Conservation (phyloP, 2,329 filamentous ascomycete genomes). For the Trichoderma sp. region DNA sequence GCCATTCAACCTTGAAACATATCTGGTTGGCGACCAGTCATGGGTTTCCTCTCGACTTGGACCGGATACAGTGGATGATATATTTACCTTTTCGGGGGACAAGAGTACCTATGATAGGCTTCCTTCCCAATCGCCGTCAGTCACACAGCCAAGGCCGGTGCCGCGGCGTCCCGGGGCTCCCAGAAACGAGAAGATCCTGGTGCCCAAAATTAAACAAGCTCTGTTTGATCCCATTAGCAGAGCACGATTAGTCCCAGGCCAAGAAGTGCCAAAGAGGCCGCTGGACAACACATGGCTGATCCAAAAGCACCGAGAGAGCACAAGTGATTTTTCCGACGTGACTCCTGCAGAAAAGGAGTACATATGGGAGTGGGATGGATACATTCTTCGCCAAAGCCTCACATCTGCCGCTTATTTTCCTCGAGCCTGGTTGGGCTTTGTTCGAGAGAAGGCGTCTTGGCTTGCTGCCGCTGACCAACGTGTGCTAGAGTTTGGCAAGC, state of each 20-base stretch:
- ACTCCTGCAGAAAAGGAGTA: conserved; percentile 57
- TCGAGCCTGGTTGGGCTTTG: conserved; percentile 53
- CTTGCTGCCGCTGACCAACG: conserved; percentile 50
- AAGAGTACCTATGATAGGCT: conserved; percentile 28
- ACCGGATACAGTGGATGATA: conserved; percentile 33
- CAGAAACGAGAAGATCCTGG: conserved; percentile 38
- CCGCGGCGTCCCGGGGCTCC: conserved; percentile 21
- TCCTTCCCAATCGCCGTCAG: conserved; percentile 29
- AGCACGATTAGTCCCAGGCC: conserved; percentile 50
- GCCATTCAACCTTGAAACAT: conserved; percentile 48
- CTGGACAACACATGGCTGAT: conserved; percentile 57
- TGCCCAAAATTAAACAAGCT: conserved; percentile 53
- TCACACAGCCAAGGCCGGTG: conserved; percentile 23
- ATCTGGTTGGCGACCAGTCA: conserved; percentile 47
- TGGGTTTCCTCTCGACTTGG: conserved; percentile 48
- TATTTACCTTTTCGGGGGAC: conserved; percentile 28
- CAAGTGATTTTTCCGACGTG: conserved; percentile 59
- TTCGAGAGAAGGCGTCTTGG: conserved; percentile 53
- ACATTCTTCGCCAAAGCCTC: conserved; percentile 52
- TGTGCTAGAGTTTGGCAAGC: conserved; percentile 57
- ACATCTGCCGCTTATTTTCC: conserved; percentile 55
- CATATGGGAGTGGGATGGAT: conserved; percentile 60
- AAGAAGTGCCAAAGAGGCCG: conserved; percentile 45
- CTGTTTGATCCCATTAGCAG: conserved; percentile 62
- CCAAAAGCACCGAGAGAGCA: conserved; percentile 59